Conservation (phyloP, 371 early-diverging fungal species). For the Entomophthora muscae region DNA sequence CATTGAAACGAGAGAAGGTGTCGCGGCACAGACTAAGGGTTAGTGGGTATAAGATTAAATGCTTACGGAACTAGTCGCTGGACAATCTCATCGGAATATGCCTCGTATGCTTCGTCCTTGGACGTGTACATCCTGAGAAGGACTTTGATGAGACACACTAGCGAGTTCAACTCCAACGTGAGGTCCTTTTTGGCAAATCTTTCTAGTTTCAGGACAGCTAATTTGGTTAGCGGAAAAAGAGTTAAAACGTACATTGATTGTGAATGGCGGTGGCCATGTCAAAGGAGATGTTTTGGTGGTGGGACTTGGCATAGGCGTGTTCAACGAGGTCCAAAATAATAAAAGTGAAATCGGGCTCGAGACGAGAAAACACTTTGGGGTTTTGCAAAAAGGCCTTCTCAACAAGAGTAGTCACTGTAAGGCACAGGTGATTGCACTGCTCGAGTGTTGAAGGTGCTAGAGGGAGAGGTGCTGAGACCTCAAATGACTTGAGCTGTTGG, state of each 20-base stretch:
- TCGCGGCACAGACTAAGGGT: not conserved
- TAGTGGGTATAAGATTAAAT: not conserved
- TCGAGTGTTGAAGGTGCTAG: not conserved
- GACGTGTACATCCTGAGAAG: not conserved
- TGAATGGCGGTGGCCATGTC: not conserved
- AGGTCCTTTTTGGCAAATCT: not conserved
- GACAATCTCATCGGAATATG: not conserved
- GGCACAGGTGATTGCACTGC: slow-evolving; percentile 20
- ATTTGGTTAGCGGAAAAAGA: not conserved
- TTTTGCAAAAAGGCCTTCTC: slow-evolving; percentile 35
- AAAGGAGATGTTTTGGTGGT: slow-evolving; percentile 56
- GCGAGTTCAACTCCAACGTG: not conserved
- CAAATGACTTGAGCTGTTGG: not conserved
- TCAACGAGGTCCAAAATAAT: slow-evolving; percentile 56
- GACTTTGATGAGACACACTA: not conserved
- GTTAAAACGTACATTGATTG: not conserved
- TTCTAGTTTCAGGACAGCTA: not conserved
- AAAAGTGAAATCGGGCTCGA: slow-evolving; percentile 37
- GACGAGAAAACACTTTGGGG: slow-evolving; percentile 33
- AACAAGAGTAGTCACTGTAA: slow-evolving; percentile 57
- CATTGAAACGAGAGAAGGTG: not conserved
- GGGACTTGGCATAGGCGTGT: slow-evolving; percentile 63
- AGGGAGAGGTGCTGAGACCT: not conserved
- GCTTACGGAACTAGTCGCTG: not conserved
- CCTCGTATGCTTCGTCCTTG: not conserved